A percentile compares a stretch with the other conserved stretches of the same genome.
phyloP scores from a whole-genome alignment of 2,329 filamentous ascomycete genomes.

The Scleromitrula shiraiana region DNA sequence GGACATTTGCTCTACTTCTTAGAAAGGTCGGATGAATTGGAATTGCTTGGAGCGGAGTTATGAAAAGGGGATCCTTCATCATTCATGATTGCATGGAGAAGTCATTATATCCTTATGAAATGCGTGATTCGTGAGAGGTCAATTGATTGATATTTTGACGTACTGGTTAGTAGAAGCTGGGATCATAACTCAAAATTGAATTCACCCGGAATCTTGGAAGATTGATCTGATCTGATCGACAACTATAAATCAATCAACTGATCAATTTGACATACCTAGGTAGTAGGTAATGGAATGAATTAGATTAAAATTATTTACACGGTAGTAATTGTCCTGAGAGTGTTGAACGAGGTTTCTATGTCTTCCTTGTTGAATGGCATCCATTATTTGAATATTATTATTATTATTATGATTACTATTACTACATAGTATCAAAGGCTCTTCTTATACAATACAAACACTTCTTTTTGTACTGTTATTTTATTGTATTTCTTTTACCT shows the following conservation, averaged over 20 bases:
- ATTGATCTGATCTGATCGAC: neutral
- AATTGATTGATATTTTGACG: neutral
- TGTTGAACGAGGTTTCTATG: too few species aligned
- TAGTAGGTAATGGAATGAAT: too few species aligned
- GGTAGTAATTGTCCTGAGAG: too few species aligned
- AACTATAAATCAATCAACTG: neutral
- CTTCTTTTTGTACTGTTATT: too few species aligned
- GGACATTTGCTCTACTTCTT: neutral
- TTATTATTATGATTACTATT: too few species aligned
- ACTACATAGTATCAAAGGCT: too few species aligned
- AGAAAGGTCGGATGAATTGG: conserved; percentile 2
- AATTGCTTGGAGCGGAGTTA: conserved; percentile 2
- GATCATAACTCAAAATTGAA: neutral
- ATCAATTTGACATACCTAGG: neutral
- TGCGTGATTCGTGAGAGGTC: neutral
- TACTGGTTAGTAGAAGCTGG: neutral
- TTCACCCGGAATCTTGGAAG: neutral
- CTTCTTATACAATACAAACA: too few species aligned
- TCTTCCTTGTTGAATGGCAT: too few species aligned
- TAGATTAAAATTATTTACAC: too few species aligned
- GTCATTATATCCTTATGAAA: neutral
- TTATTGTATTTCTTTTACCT: too few species aligned
- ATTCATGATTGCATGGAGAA: too few species aligned
- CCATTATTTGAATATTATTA: too few species aligned
- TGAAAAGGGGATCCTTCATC: neutral